These are phyloP conservation scores for Fusarium gaditjirri DNA, from an alignment of 2,329 filamentous ascomycete species.

Conservation along the genomic window DNA sequence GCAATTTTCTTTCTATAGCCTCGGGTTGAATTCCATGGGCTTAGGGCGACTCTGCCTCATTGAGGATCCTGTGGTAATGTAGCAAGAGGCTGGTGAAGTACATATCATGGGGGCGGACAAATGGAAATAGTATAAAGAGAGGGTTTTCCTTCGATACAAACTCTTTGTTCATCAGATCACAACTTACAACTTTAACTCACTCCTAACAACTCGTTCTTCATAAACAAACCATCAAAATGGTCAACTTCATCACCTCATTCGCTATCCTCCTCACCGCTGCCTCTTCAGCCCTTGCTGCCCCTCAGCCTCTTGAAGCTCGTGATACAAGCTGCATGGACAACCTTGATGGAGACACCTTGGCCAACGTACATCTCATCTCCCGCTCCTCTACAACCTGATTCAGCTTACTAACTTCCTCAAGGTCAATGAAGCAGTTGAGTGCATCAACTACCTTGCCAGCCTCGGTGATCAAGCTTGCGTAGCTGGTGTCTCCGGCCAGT, in stretches of 20 bases:
- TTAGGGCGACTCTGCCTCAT: background rate
- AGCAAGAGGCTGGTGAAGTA: background rate
- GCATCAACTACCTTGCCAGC: conserved; percentile 25
- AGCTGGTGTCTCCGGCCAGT: background rate
- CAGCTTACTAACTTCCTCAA: background rate
- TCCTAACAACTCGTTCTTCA: background rate
- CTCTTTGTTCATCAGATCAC: background rate
- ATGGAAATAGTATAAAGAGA: background rate
- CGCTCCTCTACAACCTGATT: fast-evolving
- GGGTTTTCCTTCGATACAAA: fast-evolving
- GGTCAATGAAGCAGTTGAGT: conserved; percentile 17
- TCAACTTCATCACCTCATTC: conserved; percentile 7
- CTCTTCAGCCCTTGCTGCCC: background rate
- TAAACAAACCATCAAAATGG: conserved; percentile 1
- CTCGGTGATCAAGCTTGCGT: conserved; percentile 7
- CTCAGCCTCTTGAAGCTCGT: background rate
- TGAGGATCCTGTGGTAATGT: background rate
- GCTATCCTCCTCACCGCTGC: background rate
- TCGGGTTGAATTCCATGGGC: background rate
- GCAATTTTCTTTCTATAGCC: background rate
- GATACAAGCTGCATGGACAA: conserved; percentile 9
- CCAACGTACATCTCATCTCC: background rate
- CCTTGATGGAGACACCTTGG: background rate
- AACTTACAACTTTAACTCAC: background rate
- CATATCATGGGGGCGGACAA: too few species aligned